Evolutionary conservation across 2,329 filamentous ascomycete genomes (phyloP).

Genomic region (Eurotiales sp.): DNA sequence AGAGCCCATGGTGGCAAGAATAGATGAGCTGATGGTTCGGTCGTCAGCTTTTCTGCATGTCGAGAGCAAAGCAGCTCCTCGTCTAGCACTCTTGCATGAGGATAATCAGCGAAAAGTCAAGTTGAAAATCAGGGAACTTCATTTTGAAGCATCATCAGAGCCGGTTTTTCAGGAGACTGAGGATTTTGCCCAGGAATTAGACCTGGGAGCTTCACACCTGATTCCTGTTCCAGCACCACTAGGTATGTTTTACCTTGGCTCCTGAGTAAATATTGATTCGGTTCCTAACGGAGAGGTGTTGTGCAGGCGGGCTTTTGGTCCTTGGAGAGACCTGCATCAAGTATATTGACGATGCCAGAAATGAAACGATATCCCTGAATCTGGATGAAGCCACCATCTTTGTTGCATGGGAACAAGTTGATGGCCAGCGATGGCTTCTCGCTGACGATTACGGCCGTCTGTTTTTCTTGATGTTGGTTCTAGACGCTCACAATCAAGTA

Average conservation of each 20-base stretch:
- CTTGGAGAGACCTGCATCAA: conserved; percentile 76
- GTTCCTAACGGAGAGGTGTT: conserved; percentile 42
- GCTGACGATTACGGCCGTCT: conserved; percentile 87
- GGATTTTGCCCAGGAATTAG: conserved; percentile 51
- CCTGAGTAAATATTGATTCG: conserved; percentile 40
- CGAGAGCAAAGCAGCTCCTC: conserved; percentile 49
- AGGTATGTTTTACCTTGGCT: conserved; percentile 36
- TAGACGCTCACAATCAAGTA: conserved; percentile 63
- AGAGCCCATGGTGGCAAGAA: conserved; percentile 58
- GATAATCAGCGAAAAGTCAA: conserved; percentile 56
- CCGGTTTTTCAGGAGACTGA: conserved; percentile 53
- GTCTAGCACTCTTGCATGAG: conserved; percentile 63
- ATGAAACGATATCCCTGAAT: conserved; percentile 60
- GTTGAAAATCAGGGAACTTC: conserved; percentile 54
- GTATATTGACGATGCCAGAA: conserved; percentile 77
- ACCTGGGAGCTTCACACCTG: conserved; percentile 58
- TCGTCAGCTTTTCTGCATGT: conserved; percentile 64
- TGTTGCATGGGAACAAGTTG: conserved; percentile 84
- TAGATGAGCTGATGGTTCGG: conserved; percentile 64
- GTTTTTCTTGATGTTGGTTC: conserved; percentile 75
- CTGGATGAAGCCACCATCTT: conserved; percentile 77
- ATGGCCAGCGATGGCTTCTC: conserved; percentile 77
- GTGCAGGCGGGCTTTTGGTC: conserved; percentile 65
- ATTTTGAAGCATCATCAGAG: conserved; percentile 47
- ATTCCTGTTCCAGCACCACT: conserved; percentile 59